A percentile compares a stretch with the other conserved stretches of the same genome.
These are phyloP conservation scores for Cercophora newfieldiana DNA, from an alignment of 495 filamentous ascomycete genomes.

Conservation along the genomic window DNA sequence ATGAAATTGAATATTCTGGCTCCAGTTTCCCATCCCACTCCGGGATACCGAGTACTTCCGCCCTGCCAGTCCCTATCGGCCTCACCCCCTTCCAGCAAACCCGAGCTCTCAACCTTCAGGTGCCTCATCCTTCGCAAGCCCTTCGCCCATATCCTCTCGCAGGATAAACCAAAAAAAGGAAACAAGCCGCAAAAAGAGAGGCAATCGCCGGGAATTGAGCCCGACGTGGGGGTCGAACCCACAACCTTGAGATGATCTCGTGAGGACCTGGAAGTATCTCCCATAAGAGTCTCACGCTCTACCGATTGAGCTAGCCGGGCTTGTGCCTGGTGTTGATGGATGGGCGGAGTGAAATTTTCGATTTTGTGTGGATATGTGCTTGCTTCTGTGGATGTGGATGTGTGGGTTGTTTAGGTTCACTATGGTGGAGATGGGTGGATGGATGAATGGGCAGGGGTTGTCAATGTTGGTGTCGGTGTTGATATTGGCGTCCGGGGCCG, in stretches of 20 bases:
- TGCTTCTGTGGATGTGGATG: not conserved
- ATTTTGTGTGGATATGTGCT: not conserved
- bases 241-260: not conserved
- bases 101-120: too few species aligned
- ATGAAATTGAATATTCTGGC: too few species aligned
- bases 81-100: too few species aligned
- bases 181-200: not conserved
- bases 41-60: too few species aligned
- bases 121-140: too few species aligned
- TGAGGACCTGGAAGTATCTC: not conserved
- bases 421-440: not conserved
- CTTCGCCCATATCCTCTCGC: too few species aligned
- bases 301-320: constrained; percentile 74
- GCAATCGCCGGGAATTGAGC: not conserved
- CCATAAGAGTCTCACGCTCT: constrained; percentile 77
- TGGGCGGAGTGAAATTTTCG: not conserved
- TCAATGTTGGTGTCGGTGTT: too few species aligned
- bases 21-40: too few species aligned
- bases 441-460: too few species aligned
- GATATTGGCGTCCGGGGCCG: too few species aligned
- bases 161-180: too few species aligned
- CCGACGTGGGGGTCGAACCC: not conserved
- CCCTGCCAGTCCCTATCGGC: too few species aligned
- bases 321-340: not conserved
- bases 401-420: not conserved